Evolutionary conservation across 305 asterid genomes (phyloP).

Genomic region (Fraxinus velutina): DNA sequence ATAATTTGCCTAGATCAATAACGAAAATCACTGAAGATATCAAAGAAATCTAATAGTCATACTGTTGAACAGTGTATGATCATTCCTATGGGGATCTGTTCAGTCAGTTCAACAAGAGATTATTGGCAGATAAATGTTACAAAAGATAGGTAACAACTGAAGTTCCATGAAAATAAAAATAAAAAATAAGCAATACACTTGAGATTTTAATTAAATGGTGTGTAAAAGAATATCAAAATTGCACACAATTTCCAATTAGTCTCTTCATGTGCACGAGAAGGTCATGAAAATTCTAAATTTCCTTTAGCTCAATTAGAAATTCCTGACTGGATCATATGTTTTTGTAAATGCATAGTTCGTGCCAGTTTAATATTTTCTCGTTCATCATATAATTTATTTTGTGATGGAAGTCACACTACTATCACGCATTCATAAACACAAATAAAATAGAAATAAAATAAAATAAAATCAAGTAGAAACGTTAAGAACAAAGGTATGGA

Average conservation of each 20-base stretch:
- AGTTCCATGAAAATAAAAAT: background rate
- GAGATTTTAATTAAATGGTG: background rate
- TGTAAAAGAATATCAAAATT: background rate
- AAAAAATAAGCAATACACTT: background rate
- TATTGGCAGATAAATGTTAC: conserved; percentile 8
- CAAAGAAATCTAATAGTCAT: background rate
- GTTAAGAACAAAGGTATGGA: background rate
- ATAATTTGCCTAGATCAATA: conserved; percentile 14
- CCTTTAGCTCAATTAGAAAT: background rate
- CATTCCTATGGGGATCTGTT: conserved; percentile 16
- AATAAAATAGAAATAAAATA: background rate
- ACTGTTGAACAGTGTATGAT: conserved; percentile 1
- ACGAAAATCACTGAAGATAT: conserved; percentile 1
- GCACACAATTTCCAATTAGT: conserved; percentile 5
- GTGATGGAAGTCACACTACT: background rate
- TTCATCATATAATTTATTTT: background rate
- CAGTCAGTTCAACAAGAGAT: conserved; percentile 20
- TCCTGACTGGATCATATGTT: background rate
- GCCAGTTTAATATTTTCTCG: background rate
- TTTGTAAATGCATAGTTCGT: background rate
- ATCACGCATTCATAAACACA: background rate
- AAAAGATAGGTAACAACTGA: conserved; percentile 3
- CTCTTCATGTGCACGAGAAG: background rate
- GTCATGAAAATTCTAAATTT: background rate
- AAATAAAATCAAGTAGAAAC: background rate